These are phyloP conservation scores for Syzygium grande DNA, from an alignment of 345 rosid genomes.

Conservation along the genomic window DNA sequence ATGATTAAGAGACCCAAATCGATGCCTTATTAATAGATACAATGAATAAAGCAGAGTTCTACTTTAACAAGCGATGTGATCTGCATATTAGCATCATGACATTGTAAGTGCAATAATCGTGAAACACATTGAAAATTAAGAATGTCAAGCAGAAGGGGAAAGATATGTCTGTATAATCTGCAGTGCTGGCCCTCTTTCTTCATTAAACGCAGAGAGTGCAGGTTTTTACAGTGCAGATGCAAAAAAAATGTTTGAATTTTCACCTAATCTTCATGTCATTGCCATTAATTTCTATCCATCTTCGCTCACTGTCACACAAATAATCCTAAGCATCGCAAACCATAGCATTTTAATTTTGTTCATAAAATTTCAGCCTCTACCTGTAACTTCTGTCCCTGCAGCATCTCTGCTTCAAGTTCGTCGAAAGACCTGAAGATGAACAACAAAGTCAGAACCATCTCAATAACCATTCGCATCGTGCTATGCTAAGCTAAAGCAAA, in stretches of 20 bases:
- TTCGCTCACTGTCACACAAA: neutral
- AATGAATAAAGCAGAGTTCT: neutral
- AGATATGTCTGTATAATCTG: neutral
- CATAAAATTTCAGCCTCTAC: slow-evolving; percentile 17
- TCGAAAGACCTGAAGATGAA: slow-evolving; percentile 67
- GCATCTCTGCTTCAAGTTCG: slow-evolving; percentile 91
- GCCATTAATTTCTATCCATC: neutral
- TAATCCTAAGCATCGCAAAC: neutral
- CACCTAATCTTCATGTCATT: neutral
- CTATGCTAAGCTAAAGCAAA: neutral
- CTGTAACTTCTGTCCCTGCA: slow-evolving; percentile 95
- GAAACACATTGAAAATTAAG: neutral
- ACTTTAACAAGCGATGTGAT: neutral
- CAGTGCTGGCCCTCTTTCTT: neutral
- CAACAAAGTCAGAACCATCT: neutral
- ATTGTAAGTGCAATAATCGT: neutral
- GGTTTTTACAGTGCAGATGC: neutral
- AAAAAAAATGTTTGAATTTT: neutral
- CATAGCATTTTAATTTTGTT: neutral
- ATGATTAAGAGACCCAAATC: neutral
- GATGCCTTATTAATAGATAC: neutral
- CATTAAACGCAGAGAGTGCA: neutral
- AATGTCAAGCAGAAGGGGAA: neutral
- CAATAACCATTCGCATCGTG: neutral
- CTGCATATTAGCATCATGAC: neutral